phyloP scores from a whole-genome alignment of 2,329 filamentous ascomycete species.

The Cladosporium sp. region DNA sequence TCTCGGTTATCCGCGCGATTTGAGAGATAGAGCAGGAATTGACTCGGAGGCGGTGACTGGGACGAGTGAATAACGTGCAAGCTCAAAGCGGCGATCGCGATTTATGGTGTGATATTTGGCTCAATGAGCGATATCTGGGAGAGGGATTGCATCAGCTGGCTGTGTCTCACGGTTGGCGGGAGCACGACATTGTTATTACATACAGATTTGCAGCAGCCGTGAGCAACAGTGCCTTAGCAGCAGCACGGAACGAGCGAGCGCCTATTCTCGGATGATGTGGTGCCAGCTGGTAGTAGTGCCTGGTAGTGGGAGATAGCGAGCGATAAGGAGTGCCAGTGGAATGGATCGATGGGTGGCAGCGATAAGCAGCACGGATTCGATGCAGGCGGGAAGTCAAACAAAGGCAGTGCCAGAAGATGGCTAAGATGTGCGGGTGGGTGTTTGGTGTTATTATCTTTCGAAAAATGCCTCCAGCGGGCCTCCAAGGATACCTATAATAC shows the following conservation, averaged over 20 bases:
- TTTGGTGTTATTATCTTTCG: background rate
- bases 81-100: slow-evolving; percentile 7
- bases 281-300: background rate
- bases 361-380: background rate
- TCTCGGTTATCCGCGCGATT: slow-evolving; percentile 22
- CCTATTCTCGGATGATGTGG: slow-evolving; percentile 14
- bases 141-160: slow-evolving; percentile 13
- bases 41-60: slow-evolving; percentile 15
- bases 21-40: slow-evolving; percentile 14
- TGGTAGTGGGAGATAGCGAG: slow-evolving; percentile 15
- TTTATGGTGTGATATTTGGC: slow-evolving; percentile 13
- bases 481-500: background rate
- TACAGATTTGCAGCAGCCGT: slow-evolving; percentile 1
- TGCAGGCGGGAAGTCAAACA: slow-evolving; percentile 10
- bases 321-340: slow-evolving; percentile 5
- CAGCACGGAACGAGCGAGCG: slow-evolving; percentile 9
- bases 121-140: slow-evolving; percentile 13
- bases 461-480: background rate
- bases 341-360: background rate
- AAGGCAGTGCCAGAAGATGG: background rate
- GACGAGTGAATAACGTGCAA: slow-evolving; percentile 6
- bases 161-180: slow-evolving; percentile 14
- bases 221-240: background rate
- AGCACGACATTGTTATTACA: slow-evolving; percentile 14
- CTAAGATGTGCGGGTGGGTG: background rate